These are phyloP conservation scores for Populus hybrid DNA, from an alignment of 441 rosid species.

Conservation along the genomic window DNA sequence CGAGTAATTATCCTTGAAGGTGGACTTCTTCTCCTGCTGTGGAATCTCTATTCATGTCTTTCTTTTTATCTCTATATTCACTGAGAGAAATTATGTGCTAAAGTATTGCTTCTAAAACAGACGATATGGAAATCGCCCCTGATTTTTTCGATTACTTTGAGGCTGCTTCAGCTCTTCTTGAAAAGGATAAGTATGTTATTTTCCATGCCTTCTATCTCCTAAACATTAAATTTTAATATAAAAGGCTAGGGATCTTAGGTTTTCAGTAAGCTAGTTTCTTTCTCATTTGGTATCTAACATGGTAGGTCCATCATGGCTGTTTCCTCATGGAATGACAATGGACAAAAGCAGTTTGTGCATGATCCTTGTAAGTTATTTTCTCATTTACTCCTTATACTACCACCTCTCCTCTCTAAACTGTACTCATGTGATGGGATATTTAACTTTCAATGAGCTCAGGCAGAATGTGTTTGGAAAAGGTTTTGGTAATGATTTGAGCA, in stretches of 20 bases:
- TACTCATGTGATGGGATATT: background rate
- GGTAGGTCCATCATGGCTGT: conserved; percentile 94
- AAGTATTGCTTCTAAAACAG: conserved; percentile 44
- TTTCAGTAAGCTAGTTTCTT: conserved; percentile 16
- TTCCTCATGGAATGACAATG: conserved; percentile 99
- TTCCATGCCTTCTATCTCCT: conserved; percentile 17
- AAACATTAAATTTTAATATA: conserved; percentile 9
- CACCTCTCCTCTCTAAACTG: background rate
- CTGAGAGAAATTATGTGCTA: conserved; percentile 10
- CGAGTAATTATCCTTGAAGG: conserved; percentile 95
- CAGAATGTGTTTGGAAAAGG: background rate
- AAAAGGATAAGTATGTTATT: conserved; percentile 73
- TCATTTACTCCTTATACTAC: conserved; percentile 4
- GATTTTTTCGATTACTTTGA: conserved; percentile 95
- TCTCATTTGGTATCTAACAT: conserved; percentile 3
- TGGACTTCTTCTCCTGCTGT: conserved; percentile 21
- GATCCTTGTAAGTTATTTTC: conserved; percentile 67
- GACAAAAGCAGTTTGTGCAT: conserved; percentile 93
- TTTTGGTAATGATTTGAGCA: background rate
- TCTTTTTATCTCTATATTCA: conserved; percentile 12
- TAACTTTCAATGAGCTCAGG: background rate
- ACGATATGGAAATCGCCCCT: conserved; percentile 96
- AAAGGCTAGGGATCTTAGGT: background rate
- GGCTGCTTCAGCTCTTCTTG: conserved; percentile 86
- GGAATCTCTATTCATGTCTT: conserved; percentile 4